Evolutionary conservation across 257 asterid genomes (phyloP), one percentile per base, ranked within the genome.

Genomic region (Eustoma russellianum): DNA sequence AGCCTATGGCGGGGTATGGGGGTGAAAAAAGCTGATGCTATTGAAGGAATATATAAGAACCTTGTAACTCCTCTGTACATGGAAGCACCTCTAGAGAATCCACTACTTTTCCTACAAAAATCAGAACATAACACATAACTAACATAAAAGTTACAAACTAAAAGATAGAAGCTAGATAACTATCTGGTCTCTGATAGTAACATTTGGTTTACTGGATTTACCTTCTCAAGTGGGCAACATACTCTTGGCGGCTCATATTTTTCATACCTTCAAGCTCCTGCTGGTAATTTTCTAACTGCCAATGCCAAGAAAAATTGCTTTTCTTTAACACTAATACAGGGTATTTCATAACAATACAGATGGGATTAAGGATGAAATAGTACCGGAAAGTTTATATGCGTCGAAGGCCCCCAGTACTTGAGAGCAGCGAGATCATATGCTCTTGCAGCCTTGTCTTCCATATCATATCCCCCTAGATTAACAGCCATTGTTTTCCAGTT

Each of bases 401-500:
- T 81, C 0, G 95, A 66, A 55, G 88, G 80, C 15, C 98, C 98
- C 98, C 98, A 90, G 49, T 90, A 90, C 62, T 90, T 90, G 1
- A 90, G 82, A 3, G 98, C 98, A 46, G 98, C 98, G 65, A 75
- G 92, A 69, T 90, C 98, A 69, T 90, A 90, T 0, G 98, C 88
- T 70, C 96, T 83, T 6, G 98, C 98, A 71, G 98, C 98, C 69
- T 90, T 90, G 68, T 82, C 96, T 69, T 90, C 98, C 95, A 79
- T 82, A 65, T 90, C 96, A 77, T 86, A 90, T 14, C 95, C 95
- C 16, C 98, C 96, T 90, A 54, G 7, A 59, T 11, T 19, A 24
- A 24, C 30, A 24, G 30, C 30, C 30, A 24, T 24, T 24, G 30
- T 24, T 1, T 19, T 24, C 30, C 30, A 24, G 2, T 24, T 24